These are phyloP conservation scores for Cyberlindnera subsufficiens DNA, from an alignment of 805 yeast genomes.

Conservation along the genomic window DNA sequence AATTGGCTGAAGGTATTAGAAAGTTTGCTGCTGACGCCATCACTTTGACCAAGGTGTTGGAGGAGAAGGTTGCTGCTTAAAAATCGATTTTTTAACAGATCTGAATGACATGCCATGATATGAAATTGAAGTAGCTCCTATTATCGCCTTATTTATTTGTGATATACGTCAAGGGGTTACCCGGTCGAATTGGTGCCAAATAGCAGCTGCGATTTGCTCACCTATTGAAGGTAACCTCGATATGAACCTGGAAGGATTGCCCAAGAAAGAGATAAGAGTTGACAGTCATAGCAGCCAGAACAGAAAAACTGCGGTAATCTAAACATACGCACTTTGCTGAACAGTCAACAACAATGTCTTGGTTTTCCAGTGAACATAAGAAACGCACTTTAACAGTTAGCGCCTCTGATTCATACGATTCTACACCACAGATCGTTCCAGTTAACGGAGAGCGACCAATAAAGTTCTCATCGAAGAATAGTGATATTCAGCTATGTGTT, in stretches of 20 bases:
- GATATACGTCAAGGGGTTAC: no score
- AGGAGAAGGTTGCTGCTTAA: constrained; percentile 45
- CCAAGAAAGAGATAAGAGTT: no score
- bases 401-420: constrained; percentile 8
- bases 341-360: background rate
- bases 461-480: constrained; percentile 32
- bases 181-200: no score
- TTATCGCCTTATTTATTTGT: no score
- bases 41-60: constrained; percentile 65
- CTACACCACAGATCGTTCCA: constrained; percentile 28
- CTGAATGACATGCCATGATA: no score
- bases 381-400: constrained; percentile 3
- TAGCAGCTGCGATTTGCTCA: no score
- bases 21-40: constrained; percentile 90
- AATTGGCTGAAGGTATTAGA: constrained; percentile 97
- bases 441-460: constrained; percentile 38
- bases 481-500: constrained; percentile 33
- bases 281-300: no score
- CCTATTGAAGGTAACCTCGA: no score
- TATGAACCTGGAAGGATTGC: no score
- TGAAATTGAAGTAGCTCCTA: no score
- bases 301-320: no score
- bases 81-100: background rate
- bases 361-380: background rate
- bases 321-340: no score